Percentiles rank a stretch among this genome's conserved stretches.
phyloP scores from a whole-genome alignment of 176 grass and related monocot genomes.

The Ampelocalamus luodianensis region DNA sequence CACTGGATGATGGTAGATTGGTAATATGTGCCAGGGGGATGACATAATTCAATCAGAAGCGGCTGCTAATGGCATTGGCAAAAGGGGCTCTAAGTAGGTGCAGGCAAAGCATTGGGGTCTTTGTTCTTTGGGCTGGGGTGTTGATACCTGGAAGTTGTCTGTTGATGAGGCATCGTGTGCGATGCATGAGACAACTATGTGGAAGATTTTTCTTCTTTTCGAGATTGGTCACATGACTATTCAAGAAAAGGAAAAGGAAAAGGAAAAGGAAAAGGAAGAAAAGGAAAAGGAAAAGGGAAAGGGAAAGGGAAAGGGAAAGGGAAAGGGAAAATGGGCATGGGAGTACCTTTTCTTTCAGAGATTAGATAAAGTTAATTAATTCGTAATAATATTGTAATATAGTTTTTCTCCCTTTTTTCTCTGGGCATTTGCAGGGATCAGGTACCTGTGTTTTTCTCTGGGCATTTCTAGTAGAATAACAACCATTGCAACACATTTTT shows the following conservation, averaged over 20 bases:
- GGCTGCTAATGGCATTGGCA: not conserved
- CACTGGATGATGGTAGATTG: constrained; percentile 1
- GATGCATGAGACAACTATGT: not conserved
- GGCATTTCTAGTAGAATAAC: not conserved
- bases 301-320: no score
- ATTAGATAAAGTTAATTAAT: not conserved
- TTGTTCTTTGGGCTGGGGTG: not conserved
- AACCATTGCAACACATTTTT: not conserved
- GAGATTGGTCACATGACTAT: not conserved
- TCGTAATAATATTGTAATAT: not conserved
- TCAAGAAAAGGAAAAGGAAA: not conserved
- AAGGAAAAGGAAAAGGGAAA: not conserved
- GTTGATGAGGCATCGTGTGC: not conserved
- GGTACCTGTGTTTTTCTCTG: not conserved
- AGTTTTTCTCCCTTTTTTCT: not conserved
- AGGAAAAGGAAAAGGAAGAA: not conserved
- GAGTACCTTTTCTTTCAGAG: not conserved
- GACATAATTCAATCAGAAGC: not conserved
- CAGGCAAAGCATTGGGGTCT: not conserved
- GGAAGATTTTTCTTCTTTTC: not conserved
- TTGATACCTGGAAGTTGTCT: not conserved
- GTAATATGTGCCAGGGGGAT: not conserved
- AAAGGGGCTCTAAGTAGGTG: not conserved
- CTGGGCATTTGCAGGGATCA: not conserved
- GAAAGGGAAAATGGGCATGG: not conserved